Evolutionary conservation across 1,139 yeast species (phyloP).

Genomic region (Hansenula lynferdii): DNA sequence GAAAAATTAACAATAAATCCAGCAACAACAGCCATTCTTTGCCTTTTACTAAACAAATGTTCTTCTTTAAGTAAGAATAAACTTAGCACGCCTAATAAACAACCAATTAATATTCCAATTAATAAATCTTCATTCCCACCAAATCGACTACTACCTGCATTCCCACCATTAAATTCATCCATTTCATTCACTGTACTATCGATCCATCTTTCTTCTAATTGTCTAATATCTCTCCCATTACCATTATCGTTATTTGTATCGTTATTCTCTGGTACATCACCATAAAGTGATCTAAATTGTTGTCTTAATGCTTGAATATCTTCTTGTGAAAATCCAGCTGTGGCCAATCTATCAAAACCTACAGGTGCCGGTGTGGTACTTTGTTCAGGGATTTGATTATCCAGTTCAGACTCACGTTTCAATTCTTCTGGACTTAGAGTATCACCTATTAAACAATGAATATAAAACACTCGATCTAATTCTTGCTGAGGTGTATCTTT

Average conservation of each 20-base stretch:
- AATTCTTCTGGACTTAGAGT: slow-evolving; percentile 54
- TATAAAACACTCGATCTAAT: slow-evolving; percentile 36
- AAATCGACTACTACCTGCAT: slow-evolving; percentile 25
- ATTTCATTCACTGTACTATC: slow-evolving; percentile 64
- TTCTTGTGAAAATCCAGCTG: slow-evolving; percentile 76
- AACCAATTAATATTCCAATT: slow-evolving; percentile 61
- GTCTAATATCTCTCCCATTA: slow-evolving; percentile 38
- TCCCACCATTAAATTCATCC: slow-evolving; percentile 31
- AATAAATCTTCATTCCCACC: slow-evolving; percentile 53
- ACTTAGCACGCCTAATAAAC: slow-evolving; percentile 59
- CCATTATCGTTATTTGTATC: neutral
- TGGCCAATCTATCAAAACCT: slow-evolving; percentile 80
- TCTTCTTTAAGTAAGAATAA: slow-evolving; percentile 51
- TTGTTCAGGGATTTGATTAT: slow-evolving; percentile 40
- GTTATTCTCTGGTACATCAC: slow-evolving; percentile 29
- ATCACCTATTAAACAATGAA: slow-evolving; percentile 84
- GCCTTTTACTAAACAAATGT: slow-evolving; percentile 52
- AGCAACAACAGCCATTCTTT: slow-evolving; percentile 56
- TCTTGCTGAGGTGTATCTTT: slow-evolving; percentile 8
- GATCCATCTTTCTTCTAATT: slow-evolving; percentile 87
- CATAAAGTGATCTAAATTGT: slow-evolving; percentile 71
- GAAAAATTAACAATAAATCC: slow-evolving; percentile 57
- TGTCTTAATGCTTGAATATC: slow-evolving; percentile 69
- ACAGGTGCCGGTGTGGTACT: slow-evolving; percentile 67
- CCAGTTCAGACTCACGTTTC: slow-evolving; percentile 56